These are phyloP conservation scores for Chytriomyces hyalinus DNA, from an alignment of 192 early-diverging fungal species.

Conservation along the genomic window DNA sequence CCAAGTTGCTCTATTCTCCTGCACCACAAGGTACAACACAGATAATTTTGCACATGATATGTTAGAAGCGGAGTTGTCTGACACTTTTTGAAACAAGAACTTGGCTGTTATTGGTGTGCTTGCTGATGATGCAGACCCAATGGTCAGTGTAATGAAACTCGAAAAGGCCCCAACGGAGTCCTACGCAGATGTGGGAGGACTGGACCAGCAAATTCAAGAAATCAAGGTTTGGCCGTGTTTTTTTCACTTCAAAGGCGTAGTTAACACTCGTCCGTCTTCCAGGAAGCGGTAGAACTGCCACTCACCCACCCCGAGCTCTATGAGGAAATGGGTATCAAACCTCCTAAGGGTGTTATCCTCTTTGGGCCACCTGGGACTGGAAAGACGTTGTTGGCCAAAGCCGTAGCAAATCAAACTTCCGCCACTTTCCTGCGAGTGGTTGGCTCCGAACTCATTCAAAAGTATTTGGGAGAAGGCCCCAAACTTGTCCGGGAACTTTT, in stretches of 20 bases:
- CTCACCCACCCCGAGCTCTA: slow-evolving; percentile 98
- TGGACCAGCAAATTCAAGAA: slow-evolving; percentile 97
- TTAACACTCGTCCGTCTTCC: slow-evolving; percentile 53
- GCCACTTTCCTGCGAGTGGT: slow-evolving; percentile 96
- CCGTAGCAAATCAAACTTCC: slow-evolving; percentile 97
- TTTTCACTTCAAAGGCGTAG: not conserved
- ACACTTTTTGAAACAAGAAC: slow-evolving; percentile 12
- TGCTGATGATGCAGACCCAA: slow-evolving; percentile 93
- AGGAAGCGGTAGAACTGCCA: slow-evolving; percentile 97
- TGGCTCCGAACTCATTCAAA: slow-evolving; percentile 98
- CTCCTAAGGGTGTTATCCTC: slow-evolving; percentile 96
- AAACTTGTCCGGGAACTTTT: slow-evolving; percentile 98
- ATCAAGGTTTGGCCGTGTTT: slow-evolving; percentile 59
- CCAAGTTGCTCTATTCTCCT: slow-evolving; percentile 94
- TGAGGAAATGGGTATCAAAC: slow-evolving; percentile 97
- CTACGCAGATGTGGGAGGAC: slow-evolving; percentile 96
- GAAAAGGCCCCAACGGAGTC: slow-evolving; percentile 97
- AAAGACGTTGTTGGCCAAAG: slow-evolving; percentile 99
- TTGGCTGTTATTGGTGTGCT: slow-evolving; percentile 86
- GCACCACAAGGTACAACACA: slow-evolving; percentile 65
- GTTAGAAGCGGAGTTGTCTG: not conserved
- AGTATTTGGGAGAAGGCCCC: slow-evolving; percentile 97
- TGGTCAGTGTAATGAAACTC: slow-evolving; percentile 99
- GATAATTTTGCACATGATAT: not conserved
- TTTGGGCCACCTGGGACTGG: slow-evolving; percentile 99